These are phyloP conservation scores for Tetrahymena borealis DNA, from an alignment of 73 alveolate species.

Conservation along the genomic window DNA sequence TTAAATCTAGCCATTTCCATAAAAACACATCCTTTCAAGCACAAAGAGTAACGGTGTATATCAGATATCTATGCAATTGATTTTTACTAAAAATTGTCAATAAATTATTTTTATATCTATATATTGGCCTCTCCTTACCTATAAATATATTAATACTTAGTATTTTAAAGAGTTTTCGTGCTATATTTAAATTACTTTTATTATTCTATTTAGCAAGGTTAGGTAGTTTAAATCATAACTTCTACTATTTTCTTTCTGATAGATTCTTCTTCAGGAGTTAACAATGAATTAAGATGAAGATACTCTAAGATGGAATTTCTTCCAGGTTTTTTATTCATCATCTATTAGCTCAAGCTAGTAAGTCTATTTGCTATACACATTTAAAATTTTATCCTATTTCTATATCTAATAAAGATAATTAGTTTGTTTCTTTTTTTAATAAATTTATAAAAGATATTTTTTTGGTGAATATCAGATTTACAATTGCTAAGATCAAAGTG, in stretches of 20 bases:
- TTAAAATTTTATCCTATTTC: no score
- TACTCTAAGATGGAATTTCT: neutral
- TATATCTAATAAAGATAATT: no score
- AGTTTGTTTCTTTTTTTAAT: no score
- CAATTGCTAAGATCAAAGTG: no score
- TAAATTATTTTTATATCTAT: no score
- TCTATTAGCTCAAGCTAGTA: neutral
- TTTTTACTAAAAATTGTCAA: neutral
- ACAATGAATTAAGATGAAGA: neutral
- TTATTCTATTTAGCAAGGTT: neutral
- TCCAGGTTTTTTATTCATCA: neutral
- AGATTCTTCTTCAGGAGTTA: neutral
- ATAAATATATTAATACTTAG: no score
- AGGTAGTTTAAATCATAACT: neutral
- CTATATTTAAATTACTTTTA: neutral
- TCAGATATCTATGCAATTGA: neutral
- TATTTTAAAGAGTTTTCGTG: no score
- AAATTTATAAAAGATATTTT: neutral
- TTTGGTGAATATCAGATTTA: no score
- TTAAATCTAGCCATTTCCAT: neutral
- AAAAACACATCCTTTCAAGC: neutral
- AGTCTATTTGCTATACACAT: neutral
- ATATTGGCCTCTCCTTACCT: no score
- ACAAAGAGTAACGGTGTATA: neutral
- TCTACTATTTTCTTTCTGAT: neutral